Base-by-base conservation (phyloP, 225 moss, liverwort and hornwort species). In the Marchantia paleacea region DNA sequence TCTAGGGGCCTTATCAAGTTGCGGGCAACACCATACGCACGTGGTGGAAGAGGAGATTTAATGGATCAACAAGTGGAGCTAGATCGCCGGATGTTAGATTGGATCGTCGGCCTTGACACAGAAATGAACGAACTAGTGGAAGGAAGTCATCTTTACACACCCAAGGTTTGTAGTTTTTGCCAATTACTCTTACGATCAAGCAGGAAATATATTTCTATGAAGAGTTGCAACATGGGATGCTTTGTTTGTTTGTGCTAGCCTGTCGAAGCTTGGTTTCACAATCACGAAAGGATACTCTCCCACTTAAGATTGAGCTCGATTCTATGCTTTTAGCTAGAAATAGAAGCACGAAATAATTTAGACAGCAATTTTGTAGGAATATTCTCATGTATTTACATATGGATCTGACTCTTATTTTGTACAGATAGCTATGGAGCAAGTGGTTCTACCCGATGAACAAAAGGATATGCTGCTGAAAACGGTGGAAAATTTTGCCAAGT, bases 61-160 rank as follows among this genome's bases (percentile, higher is more conserved):
- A 91, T 91, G 90, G 90, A 91, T 79, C 90, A 91, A 67, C 89
- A 91, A 75, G 89, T 91, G 51, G 90, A 91, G 84, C 80, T 91
- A 61, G 90, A 91, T 69, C 83, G 90, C 39, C 85, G 90, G 22
- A 91, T 91, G 85, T 74, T 91, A 61, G 90, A 91, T 80, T 91
- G 90, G 90, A 91, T 91, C 58, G 90, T 91, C 55, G 90, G 90
- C 25, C 87, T 91, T 75, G 90, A 91, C 75, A 89, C 90, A 54
- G 90, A 91, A 74, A 91, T 91, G 90, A 91, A 89, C 81, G 90
- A 91, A 78, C 89, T 91, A 28, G 90, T 91, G 81, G 90, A 91
- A 60, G 90, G 90, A 67, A 91, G 90, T 82, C 90, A 91, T 81
- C 82, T 91, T 8, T 91, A 91, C 78, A 85, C 83, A 51, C 90